Percentiles rank a stretch among this genome's conserved stretches.
Evolutionary conservation across 306 rosid species (phyloP).

Genomic region (Rubus idaeus): DNA sequence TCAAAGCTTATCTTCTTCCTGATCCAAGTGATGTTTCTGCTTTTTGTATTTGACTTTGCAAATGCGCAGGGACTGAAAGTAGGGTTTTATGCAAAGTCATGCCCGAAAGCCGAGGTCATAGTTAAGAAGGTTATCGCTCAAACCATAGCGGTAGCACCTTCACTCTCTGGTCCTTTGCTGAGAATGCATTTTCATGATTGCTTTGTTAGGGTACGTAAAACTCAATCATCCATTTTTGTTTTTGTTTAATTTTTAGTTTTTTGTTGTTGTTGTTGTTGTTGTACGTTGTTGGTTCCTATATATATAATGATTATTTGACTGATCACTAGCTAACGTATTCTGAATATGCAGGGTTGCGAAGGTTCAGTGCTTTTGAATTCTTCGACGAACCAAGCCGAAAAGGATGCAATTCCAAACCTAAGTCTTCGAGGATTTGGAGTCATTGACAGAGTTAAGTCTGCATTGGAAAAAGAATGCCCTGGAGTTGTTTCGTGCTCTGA

Average conservation of each 20-base stretch:
- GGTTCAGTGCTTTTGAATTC: slow-evolving; percentile 41
- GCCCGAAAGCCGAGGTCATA: slow-evolving; percentile 33
- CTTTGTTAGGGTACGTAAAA: slow-evolving; percentile 37
- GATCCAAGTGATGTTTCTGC: slow-evolving; percentile 7
- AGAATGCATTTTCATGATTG: slow-evolving; percentile 52
- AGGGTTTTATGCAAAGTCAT: slow-evolving; percentile 30
- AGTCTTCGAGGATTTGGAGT: slow-evolving; percentile 32
- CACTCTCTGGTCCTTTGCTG: slow-evolving; percentile 37
- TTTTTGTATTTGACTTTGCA: background rate
- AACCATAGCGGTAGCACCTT: slow-evolving; percentile 23
- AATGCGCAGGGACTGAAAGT: slow-evolving; percentile 28
- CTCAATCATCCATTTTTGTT: background rate
- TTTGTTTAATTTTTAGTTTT: background rate
- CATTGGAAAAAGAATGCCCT: slow-evolving; percentile 36
- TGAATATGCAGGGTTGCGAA: slow-evolving; percentile 39
- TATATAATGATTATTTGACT: background rate
- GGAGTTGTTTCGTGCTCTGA: slow-evolving; percentile 40
- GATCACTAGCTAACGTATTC: background rate
- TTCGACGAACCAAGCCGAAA: slow-evolving; percentile 33
- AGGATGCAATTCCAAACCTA: slow-evolving; percentile 28
- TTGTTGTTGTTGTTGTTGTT: background rate
- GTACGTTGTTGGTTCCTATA: no score
- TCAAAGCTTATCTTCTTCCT: slow-evolving; percentile 17
- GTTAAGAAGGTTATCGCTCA: slow-evolving; percentile 17
- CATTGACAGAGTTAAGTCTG: slow-evolving; percentile 34